Evolutionary conservation across 2,329 filamentous ascomycete species (phyloP), one percentile per base, ranked within the genome.

Genomic region (Penicillium sp.): DNA sequence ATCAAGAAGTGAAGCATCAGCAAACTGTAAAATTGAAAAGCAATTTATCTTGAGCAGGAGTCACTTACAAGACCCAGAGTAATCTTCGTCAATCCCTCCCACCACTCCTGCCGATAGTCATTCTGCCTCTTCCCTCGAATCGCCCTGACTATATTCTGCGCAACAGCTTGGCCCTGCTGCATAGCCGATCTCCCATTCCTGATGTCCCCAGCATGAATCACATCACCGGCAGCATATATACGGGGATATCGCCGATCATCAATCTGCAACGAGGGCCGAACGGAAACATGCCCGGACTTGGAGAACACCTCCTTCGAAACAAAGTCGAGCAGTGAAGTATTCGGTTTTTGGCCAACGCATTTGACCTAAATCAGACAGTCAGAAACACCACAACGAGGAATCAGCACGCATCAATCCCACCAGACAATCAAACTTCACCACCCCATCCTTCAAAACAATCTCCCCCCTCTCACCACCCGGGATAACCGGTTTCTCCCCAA

Each of bases 221-320:
- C 83, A 58, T 89, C 86, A 16, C 87, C 87, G n/a, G 84, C 80
- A 1, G 81, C 82, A 61, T 85, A 89, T 2, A 88, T 75, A 55
- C 84, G 79, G 1, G 78, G 74, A 8, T 80, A 73, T 0, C 58
- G 54, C 2, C 75, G 69, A 59, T 83, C 80, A 7, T 70, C 64
- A 13, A 89, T 73, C 56, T 88, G 85, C 28, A 89, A 73, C 0
- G 81, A 85, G 0, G 79, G 75, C 45, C 79, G 78, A 21, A 88
- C 81, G 1, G 74, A 73, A 60, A 87, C 79, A 53, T 81, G 77
- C 1, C 80, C 81, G 0, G 77, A 77, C 3, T 69, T 59, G 0
- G 79, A 76, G 51, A 85, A 75, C 3, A 76, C 71, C 0, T 63
- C 51, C 0, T 80, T 77, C 1, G 77, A 76, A 6, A 84, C 65